phyloP scores from a whole-genome alignment of 2,329 filamentous ascomycete species.

The Phoma sp. region DNA sequence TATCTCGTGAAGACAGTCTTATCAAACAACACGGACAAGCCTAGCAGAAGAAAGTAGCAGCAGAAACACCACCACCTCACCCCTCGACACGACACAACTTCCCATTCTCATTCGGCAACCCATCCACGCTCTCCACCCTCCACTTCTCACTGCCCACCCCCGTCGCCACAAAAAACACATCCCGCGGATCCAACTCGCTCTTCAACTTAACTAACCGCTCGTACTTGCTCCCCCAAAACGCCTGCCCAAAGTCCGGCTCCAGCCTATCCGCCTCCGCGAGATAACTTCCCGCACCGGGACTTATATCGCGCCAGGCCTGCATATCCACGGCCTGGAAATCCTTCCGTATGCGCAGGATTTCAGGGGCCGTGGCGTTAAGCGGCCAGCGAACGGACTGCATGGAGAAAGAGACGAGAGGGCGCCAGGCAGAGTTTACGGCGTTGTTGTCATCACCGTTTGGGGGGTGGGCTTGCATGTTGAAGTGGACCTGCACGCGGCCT shows the following conservation, averaged over 20 bases:
- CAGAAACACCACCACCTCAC: neutral
- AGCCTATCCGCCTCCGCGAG: constrained; percentile 38
- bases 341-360: constrained; percentile 24
- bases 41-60: too few relatives aligned
- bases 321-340: constrained; percentile 27
- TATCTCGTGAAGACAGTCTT: too few relatives aligned
- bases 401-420: constrained; percentile 32
- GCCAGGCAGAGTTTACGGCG: constrained; percentile 36
- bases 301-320: constrained; percentile 26
- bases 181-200: constrained; percentile 40
- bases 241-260: constrained; percentile 36
- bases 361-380: constrained; percentile 20
- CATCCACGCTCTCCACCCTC: constrained; percentile 44
- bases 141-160: constrained; percentile 46
- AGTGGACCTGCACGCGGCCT: constrained; percentile 45
- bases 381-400: constrained; percentile 28
- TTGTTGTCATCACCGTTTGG: constrained; percentile 34
- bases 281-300: constrained; percentile 37
- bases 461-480: constrained; percentile 44
- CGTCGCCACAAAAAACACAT: constrained; percentile 45
- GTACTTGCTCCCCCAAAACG: constrained; percentile 43
- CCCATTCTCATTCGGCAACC: constrained; percentile 46
- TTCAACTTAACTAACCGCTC: constrained; percentile 33
- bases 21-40: too few relatives aligned
- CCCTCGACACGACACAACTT: constrained; percentile 41